phyloP scores from a whole-genome alignment of 2,329 filamentous ascomycete species.

The Blastomyces percursus region DNA sequence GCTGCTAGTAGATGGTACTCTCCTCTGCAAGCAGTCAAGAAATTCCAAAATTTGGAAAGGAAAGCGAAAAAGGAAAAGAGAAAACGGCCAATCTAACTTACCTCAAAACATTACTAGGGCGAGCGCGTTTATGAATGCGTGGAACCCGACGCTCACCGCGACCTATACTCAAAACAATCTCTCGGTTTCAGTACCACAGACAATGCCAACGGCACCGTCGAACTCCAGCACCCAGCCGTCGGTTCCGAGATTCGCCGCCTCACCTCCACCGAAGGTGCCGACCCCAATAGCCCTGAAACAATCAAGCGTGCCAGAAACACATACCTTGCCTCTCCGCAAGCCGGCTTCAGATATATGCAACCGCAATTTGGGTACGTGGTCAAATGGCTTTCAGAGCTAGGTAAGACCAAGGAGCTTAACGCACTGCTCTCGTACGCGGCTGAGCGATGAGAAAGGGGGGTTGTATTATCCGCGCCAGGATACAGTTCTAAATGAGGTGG shows the following conservation, averaged over 20 bases:
- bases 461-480: slow-evolving; percentile 27
- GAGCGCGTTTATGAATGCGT: not conserved
- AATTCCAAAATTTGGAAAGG: not conserved
- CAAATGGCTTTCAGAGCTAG: slow-evolving; percentile 29
- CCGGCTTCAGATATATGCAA: not conserved
- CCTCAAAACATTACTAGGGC: not conserved
- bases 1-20: not conserved
- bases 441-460: slow-evolving; percentile 22
- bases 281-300: not conserved
- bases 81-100: not conserved
- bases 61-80: not conserved
- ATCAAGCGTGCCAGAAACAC: not conserved
- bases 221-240: not conserved
- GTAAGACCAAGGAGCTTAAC: slow-evolving; percentile 13
- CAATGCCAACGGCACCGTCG: not conserved
- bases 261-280: not conserved
- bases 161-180: not conserved
- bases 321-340: slow-evolving; percentile 3
- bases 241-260: not conserved
- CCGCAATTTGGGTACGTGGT: slow-evolving; percentile 16
- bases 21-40: not conserved
- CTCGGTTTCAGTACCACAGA: not conserved
- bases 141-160: not conserved
- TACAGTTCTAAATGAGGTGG: slow-evolving; percentile 15
- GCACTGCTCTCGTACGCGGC: slow-evolving; percentile 23